Base-by-base conservation (phyloP, 768 basidiomycete genomes). In the Boletus sensibilis region DNA sequence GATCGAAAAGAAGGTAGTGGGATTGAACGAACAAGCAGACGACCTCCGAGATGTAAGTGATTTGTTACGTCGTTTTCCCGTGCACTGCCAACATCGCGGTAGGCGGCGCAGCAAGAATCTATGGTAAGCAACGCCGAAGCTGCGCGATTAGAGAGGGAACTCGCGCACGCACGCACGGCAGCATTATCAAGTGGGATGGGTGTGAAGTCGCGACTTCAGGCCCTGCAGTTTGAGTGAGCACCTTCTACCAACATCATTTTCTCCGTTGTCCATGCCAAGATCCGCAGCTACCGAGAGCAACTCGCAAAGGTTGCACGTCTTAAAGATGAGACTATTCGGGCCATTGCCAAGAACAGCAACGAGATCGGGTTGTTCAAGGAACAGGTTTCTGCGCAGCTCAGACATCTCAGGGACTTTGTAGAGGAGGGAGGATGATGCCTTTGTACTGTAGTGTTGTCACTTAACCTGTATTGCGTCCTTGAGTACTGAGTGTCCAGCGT, bases 301-400 rank as follows among this genome's bases (percentile, higher is more conserved):
- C 72, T 88, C 13, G 88, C 89, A 57, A 89, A 87, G 64, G 83
- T 88, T 21, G 79, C 81, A 45, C 81, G 88, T 47, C 67, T 92
- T 29, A 87, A 84, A 61, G 90, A 93, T 52, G 90, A 91, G 63
- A 91, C 88, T 0, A 81, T 90, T 43, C 83, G 88, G 0, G 87
- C 86, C 18, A 90, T 93, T 57, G 82, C 89, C 55, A 92, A 91
- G 78, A 91, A 86, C 69, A 88, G 87, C 64, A 88, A 87, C 59
- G 91, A 92, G 59, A 89, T 92, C 35, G 87, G 85, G 16, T 79
- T 84, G 64, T 92, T 92, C 77, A 91, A 91, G 72, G 82, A 87
- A 52, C 87, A 87, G 56, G 83, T 91, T 13, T 88, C 89, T 41
- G 80, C 81, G 52, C 84, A 86, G 63, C 78, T 93, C 29, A 78